These are phyloP conservation scores for Ganoderma sinense DNA, from an alignment of 1,284 basidiomycete species.

Conservation along the genomic window DNA sequence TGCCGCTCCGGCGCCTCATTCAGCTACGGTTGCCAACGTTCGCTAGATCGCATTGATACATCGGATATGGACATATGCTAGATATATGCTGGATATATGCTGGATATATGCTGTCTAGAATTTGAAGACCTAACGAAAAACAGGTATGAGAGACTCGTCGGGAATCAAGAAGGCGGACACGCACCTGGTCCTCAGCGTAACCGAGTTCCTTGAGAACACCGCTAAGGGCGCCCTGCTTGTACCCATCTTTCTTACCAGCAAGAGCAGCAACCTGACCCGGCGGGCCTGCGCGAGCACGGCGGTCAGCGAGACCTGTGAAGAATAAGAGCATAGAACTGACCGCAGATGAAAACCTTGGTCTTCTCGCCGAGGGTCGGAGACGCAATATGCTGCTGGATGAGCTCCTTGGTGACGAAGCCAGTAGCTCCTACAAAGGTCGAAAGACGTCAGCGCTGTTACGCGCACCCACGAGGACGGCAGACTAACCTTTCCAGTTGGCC, in stretches of 20 bases:
- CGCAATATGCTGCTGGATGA: conserved; percentile 79
- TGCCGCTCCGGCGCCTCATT: neutral
- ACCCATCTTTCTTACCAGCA: conserved; percentile 81
- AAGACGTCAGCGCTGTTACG: neutral
- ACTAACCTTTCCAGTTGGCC: conserved; percentile 74
- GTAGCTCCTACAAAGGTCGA: conserved; percentile 51
- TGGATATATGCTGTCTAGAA: conserved; percentile 44
- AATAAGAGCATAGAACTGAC: conserved; percentile 45
- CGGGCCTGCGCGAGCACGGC: conserved; percentile 59
- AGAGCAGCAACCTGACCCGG: conserved; percentile 85
- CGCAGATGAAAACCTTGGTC: conserved; percentile 91
- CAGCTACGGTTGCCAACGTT: too few species aligned
- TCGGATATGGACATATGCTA: conserved; percentile 1
- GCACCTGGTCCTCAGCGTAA: conserved; percentile 83
- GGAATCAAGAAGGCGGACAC: conserved; percentile 22
- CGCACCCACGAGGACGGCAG: neutral
- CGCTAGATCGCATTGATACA: neutral
- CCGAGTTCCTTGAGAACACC: conserved; percentile 90
- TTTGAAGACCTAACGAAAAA: conserved; percentile 58
- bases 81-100: conserved; percentile 2
- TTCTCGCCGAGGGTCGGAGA: conserved; percentile 77
- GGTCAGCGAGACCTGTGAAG: neutral
- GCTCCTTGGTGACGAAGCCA: conserved; percentile 78
- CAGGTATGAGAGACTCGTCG: neutral
- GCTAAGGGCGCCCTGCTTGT: conserved; percentile 85